Base-by-base conservation (phyloP, 2,329 filamentous ascomycete genomes). In the Pestalotiopsis fici region DNA sequence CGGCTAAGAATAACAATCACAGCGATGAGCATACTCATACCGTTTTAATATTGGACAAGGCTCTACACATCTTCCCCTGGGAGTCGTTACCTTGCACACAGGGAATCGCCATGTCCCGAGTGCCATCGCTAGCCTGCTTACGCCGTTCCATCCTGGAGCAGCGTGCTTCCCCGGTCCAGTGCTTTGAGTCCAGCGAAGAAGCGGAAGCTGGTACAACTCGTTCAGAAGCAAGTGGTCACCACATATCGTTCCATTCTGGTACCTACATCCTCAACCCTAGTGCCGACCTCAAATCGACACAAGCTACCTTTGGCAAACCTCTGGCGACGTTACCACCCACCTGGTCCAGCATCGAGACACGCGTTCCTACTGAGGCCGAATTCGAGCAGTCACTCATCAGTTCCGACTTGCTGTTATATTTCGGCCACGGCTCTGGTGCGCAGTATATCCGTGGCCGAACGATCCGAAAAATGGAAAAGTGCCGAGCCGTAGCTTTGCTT, bases 351-450 rank as follows among this genome's bases (percentile, higher is more conserved):
- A 89, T 96, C 67, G 84, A 91, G 67, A 87, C 88, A 68, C 89
- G 88, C 25, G 84, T 86, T 2, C 96, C 96, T 0, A 88, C 85
- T 0, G 95, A 98, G 77, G 80, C 86, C 2, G 93, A 97, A 69
- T 95, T 98, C 78, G 90, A 91, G 70, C 74, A 81, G 0, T 88
- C 87, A 0, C 86, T 99, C 9, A 82, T 87, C 59, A 79, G 83
- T 0, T 90, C 89, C 21, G 90, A 94, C 67, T 83, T 97, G 2
- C 83, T 98, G 27, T 85, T 99, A 12, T 99, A 99, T 82, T 98
- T 99, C 79, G 96, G 96, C 1, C 96, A 99, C 81, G 96, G 96
- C 68, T 95, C 93, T 71, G 96, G 95, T 25, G 93, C 93, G 31
- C 96, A 99, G 79, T 99, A 97, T 79, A 94, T 99, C 67, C 91